phyloP scores from a whole-genome alignment of 148 eudicot species.

The Dianthus caryophyllus region DNA sequence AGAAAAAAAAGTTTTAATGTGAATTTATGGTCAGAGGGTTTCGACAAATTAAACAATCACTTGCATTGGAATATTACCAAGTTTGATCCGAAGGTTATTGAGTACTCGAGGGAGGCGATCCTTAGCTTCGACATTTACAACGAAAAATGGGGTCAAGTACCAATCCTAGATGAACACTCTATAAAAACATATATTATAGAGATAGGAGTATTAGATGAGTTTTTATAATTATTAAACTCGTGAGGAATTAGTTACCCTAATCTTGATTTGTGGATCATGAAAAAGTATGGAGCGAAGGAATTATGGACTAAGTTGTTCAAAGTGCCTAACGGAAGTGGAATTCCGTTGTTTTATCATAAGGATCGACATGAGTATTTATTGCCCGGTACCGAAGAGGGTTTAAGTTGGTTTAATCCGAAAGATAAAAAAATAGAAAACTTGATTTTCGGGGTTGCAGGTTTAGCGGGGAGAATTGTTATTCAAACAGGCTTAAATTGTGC shows the following conservation, averaged over 20 bases:
- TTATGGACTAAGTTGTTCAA: constrained; percentile 16
- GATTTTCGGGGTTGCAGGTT: constrained; percentile 14
- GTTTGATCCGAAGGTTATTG: neutral
- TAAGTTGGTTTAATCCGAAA: constrained; percentile 15
- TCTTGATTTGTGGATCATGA: constrained; percentile 18
- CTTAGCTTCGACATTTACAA: constrained; percentile 4
- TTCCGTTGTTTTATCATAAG: constrained; percentile 17
- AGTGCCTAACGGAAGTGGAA: constrained; percentile 19
- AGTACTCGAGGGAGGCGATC: constrained; percentile 3
- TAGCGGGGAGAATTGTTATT: constrained; percentile 18
- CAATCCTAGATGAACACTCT: neutral
- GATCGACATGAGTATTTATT: constrained; percentile 10
- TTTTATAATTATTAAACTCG: constrained; percentile 5
- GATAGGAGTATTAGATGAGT: constrained; percentile 2
- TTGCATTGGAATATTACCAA: constrained; percentile 18
- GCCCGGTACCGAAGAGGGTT: neutral
- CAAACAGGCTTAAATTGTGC: constrained; percentile 1
- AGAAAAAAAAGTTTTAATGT: neutral
- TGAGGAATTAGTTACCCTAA: neutral
- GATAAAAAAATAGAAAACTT: constrained; percentile 1
- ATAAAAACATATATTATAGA: neutral
- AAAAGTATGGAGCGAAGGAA: constrained; percentile 10
- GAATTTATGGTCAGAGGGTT: constrained; percentile 5
- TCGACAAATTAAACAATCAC: constrained; percentile 5
- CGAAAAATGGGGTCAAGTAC: constrained; percentile 14